phyloP scores from a whole-genome alignment of 768 basidiomycete species.

The Pleurotus tuoliensis region DNA sequence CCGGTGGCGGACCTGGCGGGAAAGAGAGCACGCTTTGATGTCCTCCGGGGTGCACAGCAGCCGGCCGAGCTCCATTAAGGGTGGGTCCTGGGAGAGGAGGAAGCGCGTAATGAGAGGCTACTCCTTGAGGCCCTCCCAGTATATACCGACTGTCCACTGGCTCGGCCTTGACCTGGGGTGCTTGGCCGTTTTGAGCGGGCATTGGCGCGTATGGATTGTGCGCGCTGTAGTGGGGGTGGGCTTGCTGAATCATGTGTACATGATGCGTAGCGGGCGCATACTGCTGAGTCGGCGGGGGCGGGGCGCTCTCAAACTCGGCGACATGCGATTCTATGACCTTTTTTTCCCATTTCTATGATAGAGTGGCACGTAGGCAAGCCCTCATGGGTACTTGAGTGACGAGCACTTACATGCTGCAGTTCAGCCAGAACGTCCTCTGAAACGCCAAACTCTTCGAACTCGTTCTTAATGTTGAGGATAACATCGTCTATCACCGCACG shows the following conservation, averaged over 20 bases:
- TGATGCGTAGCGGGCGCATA: conserved; percentile 58
- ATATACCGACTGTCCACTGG: conserved; percentile 70
- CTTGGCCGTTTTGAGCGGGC: conserved; percentile 28
- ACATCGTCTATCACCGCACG: conserved; percentile 97
- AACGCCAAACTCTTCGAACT: conserved; percentile 97
- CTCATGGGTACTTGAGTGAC: conserved; percentile 11
- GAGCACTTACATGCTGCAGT: conserved; percentile 75
- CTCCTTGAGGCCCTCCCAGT: conserved; percentile 37
- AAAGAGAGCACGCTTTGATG: conserved; percentile 60
- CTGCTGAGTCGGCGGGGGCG: conserved; percentile 37
- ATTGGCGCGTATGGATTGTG: conserved; percentile 53
- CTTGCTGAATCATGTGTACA: conserved; percentile 55
- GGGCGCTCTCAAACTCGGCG: conserved; percentile 79
- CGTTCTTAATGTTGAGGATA: conserved; percentile 78
- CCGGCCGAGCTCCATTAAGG: conserved; percentile 44
- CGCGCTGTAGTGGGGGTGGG: conserved; percentile 54
- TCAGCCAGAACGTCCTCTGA: conserved; percentile 86
- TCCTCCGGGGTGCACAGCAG: conserved; percentile 44
- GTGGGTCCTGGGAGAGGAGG: conserved; percentile 66
- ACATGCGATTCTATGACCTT: conserved; percentile 94
- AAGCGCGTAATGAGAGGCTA: conserved; percentile 41
- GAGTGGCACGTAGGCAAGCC: conserved; percentile 5
- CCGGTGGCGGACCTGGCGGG: conserved; percentile 25
- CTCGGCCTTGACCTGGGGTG: conserved; percentile 61
- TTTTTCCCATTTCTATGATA: conserved; percentile 86